Evolutionary conservation across 257 asterid genomes (phyloP).

Genomic region (Vinca minor): DNA sequence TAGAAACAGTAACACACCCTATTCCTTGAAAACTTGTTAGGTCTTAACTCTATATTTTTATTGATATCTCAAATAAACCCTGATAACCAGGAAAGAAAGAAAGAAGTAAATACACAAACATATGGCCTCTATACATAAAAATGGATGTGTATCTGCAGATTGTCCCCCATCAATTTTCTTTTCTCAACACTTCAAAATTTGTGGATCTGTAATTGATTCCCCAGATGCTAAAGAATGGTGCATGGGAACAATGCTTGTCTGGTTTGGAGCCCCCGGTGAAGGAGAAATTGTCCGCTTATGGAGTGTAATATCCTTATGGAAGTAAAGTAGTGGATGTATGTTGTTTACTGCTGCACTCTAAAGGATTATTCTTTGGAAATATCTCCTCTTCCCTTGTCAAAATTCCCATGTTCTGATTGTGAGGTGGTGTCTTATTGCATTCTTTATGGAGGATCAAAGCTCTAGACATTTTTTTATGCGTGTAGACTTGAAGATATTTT

Average conservation of each 20-base stretch:
- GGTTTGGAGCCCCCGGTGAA: constrained; percentile 71
- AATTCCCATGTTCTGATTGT: constrained; percentile 16
- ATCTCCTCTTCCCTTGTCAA: constrained; percentile 11
- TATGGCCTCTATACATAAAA: background rate
- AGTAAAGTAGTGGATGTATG: constrained; percentile 2
- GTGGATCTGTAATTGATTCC: constrained; percentile 6
- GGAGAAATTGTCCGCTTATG: constrained; percentile 55
- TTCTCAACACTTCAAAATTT: background rate
- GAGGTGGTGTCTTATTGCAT: constrained; percentile 8
- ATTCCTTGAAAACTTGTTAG: no score
- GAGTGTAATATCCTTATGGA: constrained; percentile 31
- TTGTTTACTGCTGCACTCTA: constrained; percentile 10
- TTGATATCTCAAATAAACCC: background rate
- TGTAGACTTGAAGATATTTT: constrained; percentile 23
- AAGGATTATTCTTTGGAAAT: constrained; percentile 7
- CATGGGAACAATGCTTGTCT: constrained; percentile 87
- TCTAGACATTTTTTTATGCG: constrained; percentile 3
- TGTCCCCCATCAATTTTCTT: background rate
- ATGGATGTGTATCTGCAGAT: background rate
- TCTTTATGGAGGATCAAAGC: constrained; percentile 5
- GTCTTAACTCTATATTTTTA: background rate
- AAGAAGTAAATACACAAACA: background rate
- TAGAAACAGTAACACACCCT: background rate
- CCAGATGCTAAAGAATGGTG: constrained; percentile 80
- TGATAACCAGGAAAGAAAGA: background rate